These are phyloP conservation scores for Trichoderma koningii DNA, from an alignment of 2,329 filamentous ascomycete species.

Conservation along the genomic window DNA sequence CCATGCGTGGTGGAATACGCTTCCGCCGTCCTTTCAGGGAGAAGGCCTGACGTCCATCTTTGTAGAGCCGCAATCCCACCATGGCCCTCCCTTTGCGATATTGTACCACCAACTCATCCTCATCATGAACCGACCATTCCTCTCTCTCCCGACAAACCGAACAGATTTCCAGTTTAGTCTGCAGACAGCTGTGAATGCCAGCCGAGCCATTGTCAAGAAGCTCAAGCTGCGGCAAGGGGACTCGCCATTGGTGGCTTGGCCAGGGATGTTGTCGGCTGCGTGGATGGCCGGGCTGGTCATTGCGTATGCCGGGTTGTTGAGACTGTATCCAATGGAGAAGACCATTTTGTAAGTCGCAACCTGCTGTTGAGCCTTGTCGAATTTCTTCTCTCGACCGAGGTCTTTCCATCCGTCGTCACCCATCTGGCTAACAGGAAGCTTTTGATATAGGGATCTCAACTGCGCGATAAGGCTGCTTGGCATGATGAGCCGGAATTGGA, in stretches of 20 bases:
- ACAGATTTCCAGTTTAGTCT: slow-evolving; percentile 22
- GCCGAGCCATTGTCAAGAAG: slow-evolving; percentile 22
- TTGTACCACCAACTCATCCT: slow-evolving; percentile 22
- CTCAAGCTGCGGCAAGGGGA: slow-evolving; percentile 18
- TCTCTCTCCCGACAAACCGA: slow-evolving; percentile 18
- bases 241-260: slow-evolving; percentile 19
- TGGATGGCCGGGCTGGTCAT: slow-evolving; percentile 23
- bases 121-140: slow-evolving; percentile 22
- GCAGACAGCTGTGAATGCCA: slow-evolving; percentile 18
- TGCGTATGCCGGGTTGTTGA: slow-evolving; percentile 14
- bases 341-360: slow-evolving; percentile 9
- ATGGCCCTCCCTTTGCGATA: slow-evolving; percentile 23
- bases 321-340: slow-evolving; percentile 23
- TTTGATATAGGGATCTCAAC: slow-evolving; percentile 12
- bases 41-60: slow-evolving; percentile 19
- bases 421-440: neutral
- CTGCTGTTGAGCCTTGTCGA: neutral
- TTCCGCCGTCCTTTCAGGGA: slow-evolving; percentile 15
- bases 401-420: neutral
- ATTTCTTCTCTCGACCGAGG: too few relatives aligned
- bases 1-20: slow-evolving; percentile 23
- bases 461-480: slow-evolving; percentile 20
- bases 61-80: slow-evolving; percentile 17
- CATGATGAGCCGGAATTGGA: slow-evolving; percentile 26
- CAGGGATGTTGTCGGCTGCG: slow-evolving; percentile 21